Base-by-base conservation (phyloP, 768 basidiomycete species). In the Astraeus odoratus region DNA sequence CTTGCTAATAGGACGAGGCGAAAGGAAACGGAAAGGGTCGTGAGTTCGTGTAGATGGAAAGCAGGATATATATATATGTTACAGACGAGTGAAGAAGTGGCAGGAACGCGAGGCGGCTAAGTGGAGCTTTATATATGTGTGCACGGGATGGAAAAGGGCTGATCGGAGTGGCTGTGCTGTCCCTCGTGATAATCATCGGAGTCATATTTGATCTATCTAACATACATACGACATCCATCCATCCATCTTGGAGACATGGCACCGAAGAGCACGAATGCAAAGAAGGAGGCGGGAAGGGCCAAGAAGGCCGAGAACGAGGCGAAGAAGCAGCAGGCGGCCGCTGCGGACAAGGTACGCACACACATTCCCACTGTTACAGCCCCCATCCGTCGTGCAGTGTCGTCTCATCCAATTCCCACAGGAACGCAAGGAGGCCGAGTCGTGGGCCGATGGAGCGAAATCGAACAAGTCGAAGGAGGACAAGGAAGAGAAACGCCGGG, bases 291-390 rank as follows among this genome's bases (percentile, higher is more conserved):
- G 34, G 92, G 93, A 4, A 67, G 86, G 43, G 85, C 92, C 1
- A 93, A 90, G 68, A 96, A 96, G 64, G 88, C 88, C 20, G 87
- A 93, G 59, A 93, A 91, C 59, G 88, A 90, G 59, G 72, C 77
- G 8, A 89, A 84, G 72, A 93, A 92, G 65, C 74, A 77, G 50
- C 78, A 75, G 5, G 73, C 70, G 4, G 80, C 73, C 0, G 72
- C 70, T 9, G 73, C 71, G 7, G 86, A 80, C 10, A 81, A 76
- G 68, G 88, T 81, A 40, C 39, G 60, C 56, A n/a, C 43, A 18
- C 34, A 30, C 22, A 43, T 43, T 27, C 26, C 33, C 39, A 26
- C 46, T 19, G 13, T 46, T 34, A 6, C 27, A 4, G 12, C 47
- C 31, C 16, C 12, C 45, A 19, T 24, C 48, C 19, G 36, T 13